Evolutionary conservation across 169 alveolate genomes (phyloP).

Genomic region (Eimeria maxima): DNA sequence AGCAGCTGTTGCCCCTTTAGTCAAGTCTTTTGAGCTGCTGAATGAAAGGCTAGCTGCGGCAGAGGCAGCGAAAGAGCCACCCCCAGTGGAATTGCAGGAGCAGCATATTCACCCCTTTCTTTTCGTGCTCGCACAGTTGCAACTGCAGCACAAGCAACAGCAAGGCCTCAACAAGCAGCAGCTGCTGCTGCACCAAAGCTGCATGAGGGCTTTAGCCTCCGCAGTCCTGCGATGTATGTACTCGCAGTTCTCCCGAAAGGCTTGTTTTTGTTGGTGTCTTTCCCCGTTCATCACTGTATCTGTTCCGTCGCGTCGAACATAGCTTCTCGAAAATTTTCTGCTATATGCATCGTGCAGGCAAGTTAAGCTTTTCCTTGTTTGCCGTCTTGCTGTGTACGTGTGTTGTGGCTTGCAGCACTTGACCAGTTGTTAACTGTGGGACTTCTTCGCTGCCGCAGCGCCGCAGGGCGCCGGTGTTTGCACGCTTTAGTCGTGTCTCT

Average conservation of each 20-base stretch:
- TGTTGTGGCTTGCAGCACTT: slow-evolving; percentile 52
- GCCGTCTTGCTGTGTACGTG: background rate
- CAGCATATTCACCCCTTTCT: slow-evolving; percentile 79
- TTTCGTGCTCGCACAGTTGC: slow-evolving; percentile 74
- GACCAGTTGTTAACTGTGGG: slow-evolving; percentile 72
- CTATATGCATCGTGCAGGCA: background rate
- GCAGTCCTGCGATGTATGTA: slow-evolving; percentile 72
- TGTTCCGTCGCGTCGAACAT: background rate
- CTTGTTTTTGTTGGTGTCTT: background rate
- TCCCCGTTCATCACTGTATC: too few relatives aligned
- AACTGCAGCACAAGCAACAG: slow-evolving; percentile 72
- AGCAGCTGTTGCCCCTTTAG: slow-evolving; percentile 72
- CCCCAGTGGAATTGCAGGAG: slow-evolving; percentile 70
- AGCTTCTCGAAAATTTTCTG: background rate
- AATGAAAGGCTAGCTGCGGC: slow-evolving; percentile 66
- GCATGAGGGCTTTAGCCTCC: slow-evolving; percentile 76
- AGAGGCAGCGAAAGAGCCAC: slow-evolving; percentile 68
- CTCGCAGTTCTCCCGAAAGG: background rate
- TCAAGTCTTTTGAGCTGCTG: slow-evolving; percentile 56
- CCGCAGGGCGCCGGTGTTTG: slow-evolving; percentile 71
- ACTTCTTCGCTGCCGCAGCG: slow-evolving; percentile 73
- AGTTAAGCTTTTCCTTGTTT: background rate
- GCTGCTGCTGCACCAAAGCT: slow-evolving; percentile 76
- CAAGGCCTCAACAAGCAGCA: slow-evolving; percentile 75
- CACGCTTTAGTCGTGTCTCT: slow-evolving; percentile 52